Conservation (phyloP, 257 asterid genomes). For the Solanum commersonii region DNA sequence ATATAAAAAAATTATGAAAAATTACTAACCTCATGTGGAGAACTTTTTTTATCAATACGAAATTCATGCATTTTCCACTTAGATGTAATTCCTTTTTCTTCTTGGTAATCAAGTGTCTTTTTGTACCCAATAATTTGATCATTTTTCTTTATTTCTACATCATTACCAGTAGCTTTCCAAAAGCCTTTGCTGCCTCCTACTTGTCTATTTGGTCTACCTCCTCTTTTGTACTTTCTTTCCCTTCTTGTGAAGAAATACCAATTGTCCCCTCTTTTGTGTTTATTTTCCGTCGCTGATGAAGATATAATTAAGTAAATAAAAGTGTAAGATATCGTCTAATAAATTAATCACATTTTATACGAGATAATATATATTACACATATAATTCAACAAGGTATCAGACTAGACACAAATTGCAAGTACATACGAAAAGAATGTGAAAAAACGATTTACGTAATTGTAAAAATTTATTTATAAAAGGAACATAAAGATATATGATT, state of each 20-base stretch:
- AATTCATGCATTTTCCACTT: slow-evolving; percentile 22
- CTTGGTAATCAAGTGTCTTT: background rate
- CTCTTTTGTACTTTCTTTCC: background rate
- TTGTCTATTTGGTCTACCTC: slow-evolving; percentile 1
- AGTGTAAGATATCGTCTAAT: fast-evolving
- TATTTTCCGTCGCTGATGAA: background rate
- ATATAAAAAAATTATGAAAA: background rate
- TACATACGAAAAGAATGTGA: background rate
- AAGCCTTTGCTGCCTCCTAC: background rate
- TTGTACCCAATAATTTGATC: background rate
- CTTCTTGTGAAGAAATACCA: slow-evolving; percentile 10
- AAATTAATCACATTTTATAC: background rate
- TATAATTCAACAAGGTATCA: background rate
- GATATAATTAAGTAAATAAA: background rate
- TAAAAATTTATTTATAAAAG: too few species aligned
- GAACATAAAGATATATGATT: too few species aligned
- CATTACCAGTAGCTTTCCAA: slow-evolving; percentile 14
- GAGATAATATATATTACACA: background rate
- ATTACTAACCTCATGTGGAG: background rate
- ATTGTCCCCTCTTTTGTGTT: background rate
- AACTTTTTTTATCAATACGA: background rate
- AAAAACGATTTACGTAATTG: too few species aligned
- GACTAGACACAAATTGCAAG: too few species aligned
- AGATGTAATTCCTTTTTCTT: background rate
- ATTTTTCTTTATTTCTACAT: background rate